Evolutionary conservation across 2,329 filamentous ascomycete species (phyloP), one percentile per base, ranked within the genome.

Genomic region (Coccinonectria pachysandricola): DNA sequence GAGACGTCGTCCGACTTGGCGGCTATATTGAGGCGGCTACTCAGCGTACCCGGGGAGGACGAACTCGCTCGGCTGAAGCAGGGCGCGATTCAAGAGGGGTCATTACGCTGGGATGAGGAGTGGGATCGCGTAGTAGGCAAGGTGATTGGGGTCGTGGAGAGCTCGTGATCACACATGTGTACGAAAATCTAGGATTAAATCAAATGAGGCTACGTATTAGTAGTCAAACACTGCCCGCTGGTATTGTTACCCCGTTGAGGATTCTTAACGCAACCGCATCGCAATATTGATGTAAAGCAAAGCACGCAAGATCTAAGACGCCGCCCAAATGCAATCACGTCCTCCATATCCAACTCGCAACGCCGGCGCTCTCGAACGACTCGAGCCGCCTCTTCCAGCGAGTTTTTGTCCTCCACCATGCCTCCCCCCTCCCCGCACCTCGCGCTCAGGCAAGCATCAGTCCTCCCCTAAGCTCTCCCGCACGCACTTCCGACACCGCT

Each of bases 81-180:
- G 20, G 86, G 87, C 0, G 87, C 87, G 2, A 52, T 75, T 15
- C 60, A 68, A 36, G 87, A 96, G 53, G 84, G 84, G 18, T 64
- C 64, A 21, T 64, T 78, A 30, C 68, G 88, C 23, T 98, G 91
- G 91, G 79, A 92, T 43, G 80, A 86, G 40, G 86, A 95, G 50
- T 98, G 91, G 91, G 75, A 92, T 61, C 67, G 71, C 7, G 76
- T 93, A 22, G 80, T 87, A 6, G 84, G 79, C 8, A 70, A 67
- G 23, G 56, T 93, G 4, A 66, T 95, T 27, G 75, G 67, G 2
- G 45, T 71, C 11, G 40, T 39, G 12, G 38, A 38, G 11, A 32
- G 7, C 11, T 26, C 26, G 15, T 33, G 34, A 14, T n/a, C n/a
- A n/a, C n/a, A 23, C 28, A 23, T 21, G 21, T 8, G 15, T 18